phyloP scores from a whole-genome alignment of 495 filamentous ascomycete species.

The Rostrohypoxylon terebratum region DNA sequence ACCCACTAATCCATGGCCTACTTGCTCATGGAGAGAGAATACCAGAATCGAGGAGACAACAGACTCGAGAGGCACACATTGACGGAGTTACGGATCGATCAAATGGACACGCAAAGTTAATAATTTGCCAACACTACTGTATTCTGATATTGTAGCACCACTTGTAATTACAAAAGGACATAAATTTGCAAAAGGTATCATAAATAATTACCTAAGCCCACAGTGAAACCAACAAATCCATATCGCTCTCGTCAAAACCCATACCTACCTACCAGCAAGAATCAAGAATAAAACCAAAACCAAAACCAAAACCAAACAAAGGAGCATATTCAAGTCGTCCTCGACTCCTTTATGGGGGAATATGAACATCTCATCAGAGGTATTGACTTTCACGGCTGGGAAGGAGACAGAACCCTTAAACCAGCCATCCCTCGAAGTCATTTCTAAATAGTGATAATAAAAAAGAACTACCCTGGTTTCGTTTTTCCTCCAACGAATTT shows the following conservation, averaged over 20 bases:
- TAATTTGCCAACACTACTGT: constrained; percentile 15
- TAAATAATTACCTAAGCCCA: constrained; percentile 38
- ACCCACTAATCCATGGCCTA: constrained; percentile 31
- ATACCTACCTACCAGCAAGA: constrained; percentile 26
- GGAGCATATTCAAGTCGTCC: constrained; percentile 31
- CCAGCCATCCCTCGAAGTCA: constrained; percentile 24
- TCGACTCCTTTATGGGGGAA: constrained; percentile 32
- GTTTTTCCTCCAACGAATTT: constrained; percentile 35
- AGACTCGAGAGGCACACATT: not conserved
- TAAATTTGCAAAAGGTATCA: constrained; percentile 18
- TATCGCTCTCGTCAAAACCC: constrained; percentile 34
- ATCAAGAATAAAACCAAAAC: not conserved
- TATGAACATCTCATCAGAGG: constrained; percentile 19
- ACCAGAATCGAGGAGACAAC: not conserved
- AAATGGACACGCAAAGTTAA: not conserved
- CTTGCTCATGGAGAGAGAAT: not conserved
- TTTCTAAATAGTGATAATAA: constrained; percentile 22
- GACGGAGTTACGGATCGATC: not conserved
- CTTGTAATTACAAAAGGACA: constrained; percentile 10
- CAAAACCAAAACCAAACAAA: constrained; percentile 20
- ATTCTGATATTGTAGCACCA: constrained; percentile 28
- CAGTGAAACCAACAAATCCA: constrained; percentile 27
- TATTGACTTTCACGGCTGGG: constrained; percentile 6
- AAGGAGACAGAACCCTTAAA: not conserved
- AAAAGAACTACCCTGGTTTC: constrained; percentile 22